These are phyloP conservation scores for Didymella sp. DNA, from an alignment of 2,329 filamentous ascomycete genomes.

Conservation along the genomic window DNA sequence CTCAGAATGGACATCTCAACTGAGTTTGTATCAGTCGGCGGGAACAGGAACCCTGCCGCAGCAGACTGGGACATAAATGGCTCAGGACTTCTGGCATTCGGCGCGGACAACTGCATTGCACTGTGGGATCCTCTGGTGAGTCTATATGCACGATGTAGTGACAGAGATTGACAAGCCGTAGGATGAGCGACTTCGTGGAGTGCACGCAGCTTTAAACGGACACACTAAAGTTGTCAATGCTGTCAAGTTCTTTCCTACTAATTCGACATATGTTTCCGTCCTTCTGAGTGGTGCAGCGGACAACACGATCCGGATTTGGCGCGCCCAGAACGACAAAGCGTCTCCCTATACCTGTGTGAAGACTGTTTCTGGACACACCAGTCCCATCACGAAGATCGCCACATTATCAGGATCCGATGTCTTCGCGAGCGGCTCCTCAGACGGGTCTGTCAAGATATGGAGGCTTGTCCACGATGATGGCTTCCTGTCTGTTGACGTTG, in stretches of 20 bases:
- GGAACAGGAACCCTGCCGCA: constrained; percentile 86
- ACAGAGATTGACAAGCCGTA: constrained; percentile 35
- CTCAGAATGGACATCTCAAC: constrained; percentile 40
- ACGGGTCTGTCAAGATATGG: constrained; percentile 73
- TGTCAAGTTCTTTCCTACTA: constrained; percentile 74
- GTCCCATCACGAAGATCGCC: constrained; percentile 72
- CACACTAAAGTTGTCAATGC: constrained; percentile 84
- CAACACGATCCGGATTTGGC: constrained; percentile 73
- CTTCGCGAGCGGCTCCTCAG: constrained; percentile 67
- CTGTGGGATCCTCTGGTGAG: constrained; percentile 83
- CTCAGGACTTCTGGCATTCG: constrained; percentile 80
- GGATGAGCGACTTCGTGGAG: constrained; percentile 60
- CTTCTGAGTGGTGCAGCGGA: constrained; percentile 85
- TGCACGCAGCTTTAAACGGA: constrained; percentile 72
- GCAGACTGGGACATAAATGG: constrained; percentile 80
- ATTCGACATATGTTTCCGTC: constrained; percentile 58
- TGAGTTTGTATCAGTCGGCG: constrained; percentile 75
- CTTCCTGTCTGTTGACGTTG: constrained; percentile 31
- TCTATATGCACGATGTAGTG: constrained; percentile 20
- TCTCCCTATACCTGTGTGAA: constrained; percentile 52
- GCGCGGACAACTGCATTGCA: constrained; percentile 86
- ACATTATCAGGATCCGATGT: constrained; percentile 54
- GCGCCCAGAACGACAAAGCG: constrained; percentile 32
- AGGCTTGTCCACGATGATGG: constrained; percentile 56
- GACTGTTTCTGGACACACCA: constrained; percentile 71